Evolutionary conservation across 2,329 filamentous ascomycete species (phyloP).

Genomic region (Colletotrichum tanaceti): DNA sequence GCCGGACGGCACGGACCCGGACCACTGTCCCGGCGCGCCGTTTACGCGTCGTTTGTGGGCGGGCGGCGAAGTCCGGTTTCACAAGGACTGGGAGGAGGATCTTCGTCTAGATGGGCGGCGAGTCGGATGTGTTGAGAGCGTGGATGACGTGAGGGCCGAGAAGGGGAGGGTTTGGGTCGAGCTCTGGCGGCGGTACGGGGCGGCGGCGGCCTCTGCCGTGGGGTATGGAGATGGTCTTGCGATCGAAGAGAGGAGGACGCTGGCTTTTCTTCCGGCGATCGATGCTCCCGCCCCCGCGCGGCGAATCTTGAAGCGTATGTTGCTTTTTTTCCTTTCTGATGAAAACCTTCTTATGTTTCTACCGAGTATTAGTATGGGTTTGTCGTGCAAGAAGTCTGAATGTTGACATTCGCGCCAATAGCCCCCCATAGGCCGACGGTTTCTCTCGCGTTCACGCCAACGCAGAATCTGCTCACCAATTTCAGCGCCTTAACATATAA

Average conservation of each 20-base stretch:
- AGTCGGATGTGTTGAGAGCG: slow-evolving; percentile 59
- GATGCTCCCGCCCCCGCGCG: slow-evolving; percentile 38
- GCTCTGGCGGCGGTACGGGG: slow-evolving; percentile 59
- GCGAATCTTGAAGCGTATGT: slow-evolving; percentile 47
- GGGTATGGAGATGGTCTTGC: slow-evolving; percentile 41
- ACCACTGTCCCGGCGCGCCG: slow-evolving; percentile 78
- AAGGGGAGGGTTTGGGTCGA: slow-evolving; percentile 61
- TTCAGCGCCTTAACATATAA: slow-evolving; percentile 95
- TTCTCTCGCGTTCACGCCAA: slow-evolving; percentile 69
- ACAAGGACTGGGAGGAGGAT: slow-evolving; percentile 45
- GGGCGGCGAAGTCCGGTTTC: slow-evolving; percentile 76
- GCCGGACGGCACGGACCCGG: slow-evolving; percentile 84
- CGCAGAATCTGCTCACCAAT: slow-evolving; percentile 80
- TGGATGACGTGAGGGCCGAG: slow-evolving; percentile 53
- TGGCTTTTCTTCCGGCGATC: slow-evolving; percentile 63
- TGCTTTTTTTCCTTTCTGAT: too few species aligned
- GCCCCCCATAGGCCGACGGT: slow-evolving; percentile 48
- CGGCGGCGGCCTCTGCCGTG: slow-evolving; percentile 35
- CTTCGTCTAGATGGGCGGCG: slow-evolving; percentile 54
- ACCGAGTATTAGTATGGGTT: background rate
- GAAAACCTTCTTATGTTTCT: too few species aligned
- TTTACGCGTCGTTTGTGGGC: slow-evolving; percentile 90
- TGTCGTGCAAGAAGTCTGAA: background rate
- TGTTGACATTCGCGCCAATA: slow-evolving; percentile 39
- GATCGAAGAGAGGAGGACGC: slow-evolving; percentile 60